Base-by-base conservation (phyloP, 148 eudicot species). In the Cornus florida region DNA sequence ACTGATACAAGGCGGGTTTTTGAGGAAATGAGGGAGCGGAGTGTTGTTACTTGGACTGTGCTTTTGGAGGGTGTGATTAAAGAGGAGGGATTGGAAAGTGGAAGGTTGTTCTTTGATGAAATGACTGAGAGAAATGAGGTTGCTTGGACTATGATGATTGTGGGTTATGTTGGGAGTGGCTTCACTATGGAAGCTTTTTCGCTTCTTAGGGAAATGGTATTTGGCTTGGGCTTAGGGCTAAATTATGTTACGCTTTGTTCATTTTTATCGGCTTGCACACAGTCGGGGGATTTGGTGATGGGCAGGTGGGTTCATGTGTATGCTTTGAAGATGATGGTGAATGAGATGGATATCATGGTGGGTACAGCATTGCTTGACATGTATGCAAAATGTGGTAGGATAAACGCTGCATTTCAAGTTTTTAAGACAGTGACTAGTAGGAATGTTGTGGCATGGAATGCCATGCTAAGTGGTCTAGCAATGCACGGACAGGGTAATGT, bases 301-400 rank as follows among this genome's bases (percentile, higher is more conserved):
- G 89, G 89, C 12, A 76, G 57, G 64, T 84, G 87, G 87, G 81
- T 82, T 9, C 89, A 87, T 62, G 77, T n/a, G 11, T 82, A 82
- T 75, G 84, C 76, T 65, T 64, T 87, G 65, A 84, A 76, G 75
- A 32, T 38, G 33, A 74, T 76, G 41, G 70, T 20, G 38, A 76
- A 83, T 28, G 83, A 80, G 35, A 79, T 62, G 48, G 59, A 77
- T 66, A 46, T 77, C 23, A 79, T 78, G 75, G 75, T 84, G 56
- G 77, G 53, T 10, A 84, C 87, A 20, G 67, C 87, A 24, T 79
- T 87, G 73, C 71, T 87, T 16, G 82, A 87, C 41, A 87, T 84
- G 87, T 87, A 87, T 82, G 85, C 87, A 1, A 87, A 87, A 75
- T 82, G 89, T 79, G 89, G 89, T 67, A 84, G 79, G 43, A 69